These are phyloP conservation scores for Discostella stelligeroides DNA, from an alignment of 108 stramenopile genomes.

Conservation along the genomic window DNA sequence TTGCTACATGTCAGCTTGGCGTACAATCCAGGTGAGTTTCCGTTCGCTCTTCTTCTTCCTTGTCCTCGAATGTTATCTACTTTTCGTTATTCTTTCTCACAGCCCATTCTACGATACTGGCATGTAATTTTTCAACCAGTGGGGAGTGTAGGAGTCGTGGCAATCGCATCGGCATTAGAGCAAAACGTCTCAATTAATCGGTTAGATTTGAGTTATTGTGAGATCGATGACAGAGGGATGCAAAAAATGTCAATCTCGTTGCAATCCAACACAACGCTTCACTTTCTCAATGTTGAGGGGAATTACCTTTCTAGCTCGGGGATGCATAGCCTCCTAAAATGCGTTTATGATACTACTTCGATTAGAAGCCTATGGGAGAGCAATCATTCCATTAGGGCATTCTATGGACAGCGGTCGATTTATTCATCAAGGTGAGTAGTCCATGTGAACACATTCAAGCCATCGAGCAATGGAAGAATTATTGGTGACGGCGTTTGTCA, in stretches of 20 bases:
- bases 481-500: too few relatives aligned
- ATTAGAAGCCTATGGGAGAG: constrained; percentile 27
- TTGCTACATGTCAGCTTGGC: constrained; percentile 38
- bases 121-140: background rate
- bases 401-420: constrained; percentile 18
- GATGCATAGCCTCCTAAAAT: constrained; percentile 15
- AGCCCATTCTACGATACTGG: background rate
- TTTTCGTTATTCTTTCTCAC: background rate
- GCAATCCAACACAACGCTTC: constrained; percentile 26
- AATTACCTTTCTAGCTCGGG: constrained; percentile 33
- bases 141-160: constrained; percentile 35
- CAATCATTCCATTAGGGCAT: constrained; percentile 37
- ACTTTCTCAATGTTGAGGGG: constrained; percentile 38
- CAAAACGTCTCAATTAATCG: constrained; percentile 21
- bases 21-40: constrained; percentile 20
- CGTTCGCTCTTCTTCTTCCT: background rate
- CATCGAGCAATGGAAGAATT: too few relatives aligned
- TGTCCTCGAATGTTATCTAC: background rate
- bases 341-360: constrained; percentile 34
- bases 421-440: constrained; percentile 29
- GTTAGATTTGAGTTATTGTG: constrained; percentile 36
- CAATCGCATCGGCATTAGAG: constrained; percentile 35
- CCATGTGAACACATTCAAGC: too few relatives aligned
- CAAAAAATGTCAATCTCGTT: constrained; percentile 22
- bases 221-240: constrained; percentile 39